Evolutionary conservation across 129 eudicot species (phyloP).

Genomic region (Flaveria trinervia): DNA sequence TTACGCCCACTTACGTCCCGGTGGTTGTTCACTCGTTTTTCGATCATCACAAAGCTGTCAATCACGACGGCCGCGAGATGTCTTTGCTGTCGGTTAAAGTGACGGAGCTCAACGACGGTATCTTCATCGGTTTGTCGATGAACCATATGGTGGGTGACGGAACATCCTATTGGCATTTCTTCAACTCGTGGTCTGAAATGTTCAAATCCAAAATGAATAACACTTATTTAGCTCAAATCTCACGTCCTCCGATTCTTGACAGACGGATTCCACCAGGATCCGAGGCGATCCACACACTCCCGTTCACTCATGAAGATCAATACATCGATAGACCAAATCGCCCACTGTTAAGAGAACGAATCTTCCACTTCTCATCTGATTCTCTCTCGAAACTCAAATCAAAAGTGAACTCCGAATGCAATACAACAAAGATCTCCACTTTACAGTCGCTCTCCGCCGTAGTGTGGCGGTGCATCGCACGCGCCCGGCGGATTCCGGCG

Average conservation of each 20-base stretch:
- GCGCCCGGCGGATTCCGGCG: constrained; percentile 25
- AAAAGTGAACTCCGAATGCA: constrained; percentile 36
- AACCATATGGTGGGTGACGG: constrained; percentile 53
- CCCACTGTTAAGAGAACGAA: constrained; percentile 43
- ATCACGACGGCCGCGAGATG: constrained; percentile 12
- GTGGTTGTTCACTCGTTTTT: constrained; percentile 16
- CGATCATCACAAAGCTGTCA: constrained; percentile 24
- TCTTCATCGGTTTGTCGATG: constrained; percentile 26
- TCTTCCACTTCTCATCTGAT: constrained; percentile 48
- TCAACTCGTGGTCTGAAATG: constrained; percentile 39
- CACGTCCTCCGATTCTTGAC: constrained; percentile 41
- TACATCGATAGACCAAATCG: constrained; percentile 42
- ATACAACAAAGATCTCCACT: constrained; percentile 39
- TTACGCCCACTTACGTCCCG: constrained; percentile 13
- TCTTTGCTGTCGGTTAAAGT: constrained; percentile 22
- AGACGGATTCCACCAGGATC: constrained; percentile 44
- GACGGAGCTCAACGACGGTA: constrained; percentile 18
- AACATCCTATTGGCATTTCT: constrained; percentile 55
- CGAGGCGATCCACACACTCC: constrained; percentile 32
- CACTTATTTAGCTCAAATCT: not conserved
- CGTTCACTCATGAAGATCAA: constrained; percentile 48
- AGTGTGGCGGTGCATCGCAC: constrained; percentile 48
- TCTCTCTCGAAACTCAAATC: constrained; percentile 44
- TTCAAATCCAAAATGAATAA: constrained; percentile 15
- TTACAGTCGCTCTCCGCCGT: constrained; percentile 49